phyloP scores from a whole-genome alignment of 148 eudicot genomes.

The Vaccinium darrowii region DNA sequence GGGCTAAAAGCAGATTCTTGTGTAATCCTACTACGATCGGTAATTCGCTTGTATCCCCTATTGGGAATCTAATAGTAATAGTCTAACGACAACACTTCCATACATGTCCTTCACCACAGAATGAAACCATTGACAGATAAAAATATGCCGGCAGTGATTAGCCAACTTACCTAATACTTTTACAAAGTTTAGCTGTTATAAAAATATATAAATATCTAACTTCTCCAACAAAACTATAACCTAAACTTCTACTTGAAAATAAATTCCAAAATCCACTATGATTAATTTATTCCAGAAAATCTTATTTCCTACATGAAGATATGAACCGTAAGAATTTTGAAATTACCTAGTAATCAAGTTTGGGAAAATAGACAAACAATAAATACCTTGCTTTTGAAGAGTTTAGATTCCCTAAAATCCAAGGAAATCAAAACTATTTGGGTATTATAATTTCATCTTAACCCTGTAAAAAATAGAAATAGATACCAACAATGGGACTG shows the following conservation, averaged over 20 bases:
- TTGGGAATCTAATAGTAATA: neutral
- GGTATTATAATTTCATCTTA: neutral
- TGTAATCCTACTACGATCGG: neutral
- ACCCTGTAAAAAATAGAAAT: neutral
- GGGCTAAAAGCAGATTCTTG: neutral
- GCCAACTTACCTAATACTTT: neutral
- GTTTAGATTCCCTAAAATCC: neutral
- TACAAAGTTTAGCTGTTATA: neutral
- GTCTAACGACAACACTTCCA: neutral
- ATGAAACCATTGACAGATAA: neutral
- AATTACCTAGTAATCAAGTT: neutral
- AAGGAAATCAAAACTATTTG: neutral
- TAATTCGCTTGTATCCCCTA: neutral
- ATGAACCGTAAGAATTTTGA: neutral
- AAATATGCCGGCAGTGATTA: neutral
- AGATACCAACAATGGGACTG: neutral
- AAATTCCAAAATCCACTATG: neutral
- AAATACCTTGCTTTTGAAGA: neutral
- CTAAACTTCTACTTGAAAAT: neutral
- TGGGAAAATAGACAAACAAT: neutral
- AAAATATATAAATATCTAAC: neutral
- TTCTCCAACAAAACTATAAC: neutral
- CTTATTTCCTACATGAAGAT: neutral
- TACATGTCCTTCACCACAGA: neutral
- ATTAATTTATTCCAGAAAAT: neutral